phyloP scores from a whole-genome alignment of 129 eudicot genomes.

The Helianthus tuberosus region DNA sequence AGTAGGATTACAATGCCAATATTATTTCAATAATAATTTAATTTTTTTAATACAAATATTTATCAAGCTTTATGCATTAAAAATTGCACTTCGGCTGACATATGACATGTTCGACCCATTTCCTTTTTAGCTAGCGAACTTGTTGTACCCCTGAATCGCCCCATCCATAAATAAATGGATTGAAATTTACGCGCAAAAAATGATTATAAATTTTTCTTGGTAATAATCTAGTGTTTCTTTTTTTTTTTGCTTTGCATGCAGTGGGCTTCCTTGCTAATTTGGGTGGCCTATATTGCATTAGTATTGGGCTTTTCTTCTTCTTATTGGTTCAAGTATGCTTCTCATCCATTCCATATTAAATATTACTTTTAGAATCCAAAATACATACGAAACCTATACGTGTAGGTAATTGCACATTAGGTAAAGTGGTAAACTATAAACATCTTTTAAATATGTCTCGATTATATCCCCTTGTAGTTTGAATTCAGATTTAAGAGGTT shows the following conservation, averaged over 20 bases:
- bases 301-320: slow-evolving; percentile 81
- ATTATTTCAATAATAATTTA: too few species aligned
- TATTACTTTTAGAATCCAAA: background rate
- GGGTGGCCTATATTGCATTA: slow-evolving; percentile 87
- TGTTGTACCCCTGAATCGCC: background rate
- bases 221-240: slow-evolving; percentile 22
- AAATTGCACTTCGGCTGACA: background rate
- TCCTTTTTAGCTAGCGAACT: background rate
- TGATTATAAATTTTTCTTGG: background rate
- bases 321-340: slow-evolving; percentile 82
- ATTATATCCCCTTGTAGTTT: slow-evolving; percentile 46
- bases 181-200: background rate
- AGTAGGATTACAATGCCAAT: too few species aligned
- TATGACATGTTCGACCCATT: slow-evolving; percentile 3
- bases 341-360: slow-evolving; percentile 8
- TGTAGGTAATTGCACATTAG: background rate
- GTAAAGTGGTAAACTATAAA: background rate
- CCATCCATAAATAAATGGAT: background rate
- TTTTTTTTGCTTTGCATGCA: slow-evolving; percentile 53
- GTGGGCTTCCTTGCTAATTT: slow-evolving; percentile 94
- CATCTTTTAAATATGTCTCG: slow-evolving; percentile 3
- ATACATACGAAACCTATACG: slow-evolving; percentile 1
- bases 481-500: slow-evolving; percentile 85
- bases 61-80: too few species aligned
- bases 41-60: too few species aligned